Base-by-base conservation (phyloP, 345 rosid genomes). In the Pistacia integerrima region DNA sequence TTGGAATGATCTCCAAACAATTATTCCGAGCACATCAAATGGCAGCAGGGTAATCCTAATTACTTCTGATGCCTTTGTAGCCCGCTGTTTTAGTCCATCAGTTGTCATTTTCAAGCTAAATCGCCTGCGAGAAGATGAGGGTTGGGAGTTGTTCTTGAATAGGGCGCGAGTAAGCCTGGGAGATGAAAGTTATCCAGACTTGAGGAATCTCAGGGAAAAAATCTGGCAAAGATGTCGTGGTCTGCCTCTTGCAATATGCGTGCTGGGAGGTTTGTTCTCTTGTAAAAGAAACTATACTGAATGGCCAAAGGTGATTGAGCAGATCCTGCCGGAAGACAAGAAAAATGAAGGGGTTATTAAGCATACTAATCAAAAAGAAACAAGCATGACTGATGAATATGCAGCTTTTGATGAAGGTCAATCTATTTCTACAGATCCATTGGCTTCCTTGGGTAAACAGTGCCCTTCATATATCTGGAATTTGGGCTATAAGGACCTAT, bases 401-500 rank as follows among this genome's bases (percentile, higher is more conserved):
- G 33, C 33, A 30, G 33, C 33, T 30, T 30, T 30, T 30, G 33
- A 30, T 30, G 33, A 30, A 30, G 33, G 33, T 30, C 33, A 30
- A 30, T 30, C 33, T 30, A 30, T 30, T 30, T 30, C 33, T 30
- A 30, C 33, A 30, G 33, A 30, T 30, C 33, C 33, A 30, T 30
- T 30, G 33, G 49, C 3, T 0, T 8, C 69, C 11, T 20, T 17
- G 11, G 66, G n/a, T 1, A 13, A 44, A 55, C 10, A 4, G 35
- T 14, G 52, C 36, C 16, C 51, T 1, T 17, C 16, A 28, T 49
- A 44, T 46, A 51, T 66, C 44, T 20, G 78, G 68, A 30, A 33
- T 4, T 64, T 77, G 63, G 74, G 69, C 25, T 80, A 78, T 67
- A 63, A 48, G 16, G 83, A 68, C 12, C 68, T 85, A 46, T 56